Conservation (phyloP, 1,284 basidiomycete genomes). For the Athelia psychrophila region DNA sequence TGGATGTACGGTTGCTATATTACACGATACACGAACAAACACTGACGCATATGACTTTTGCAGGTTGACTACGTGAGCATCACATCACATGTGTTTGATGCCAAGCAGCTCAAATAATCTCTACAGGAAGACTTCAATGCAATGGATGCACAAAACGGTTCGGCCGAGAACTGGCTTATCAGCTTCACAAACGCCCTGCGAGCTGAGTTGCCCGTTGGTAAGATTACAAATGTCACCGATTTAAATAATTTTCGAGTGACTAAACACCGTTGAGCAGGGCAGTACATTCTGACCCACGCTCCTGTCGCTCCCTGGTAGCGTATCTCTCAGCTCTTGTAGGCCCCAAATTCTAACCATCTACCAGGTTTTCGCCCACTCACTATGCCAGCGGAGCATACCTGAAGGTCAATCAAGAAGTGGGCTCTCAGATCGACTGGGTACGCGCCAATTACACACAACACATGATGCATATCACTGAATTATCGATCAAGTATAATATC, state of each 20-base stretch:
- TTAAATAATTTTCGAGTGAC: too few species aligned
- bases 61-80: constrained; percentile 25
- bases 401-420: constrained; percentile 15
- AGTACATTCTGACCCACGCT: constrained; percentile 1
- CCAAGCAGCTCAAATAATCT: neutral
- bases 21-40: too few species aligned
- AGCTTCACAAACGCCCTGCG: constrained; percentile 22
- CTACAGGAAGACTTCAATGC: constrained; percentile 11
- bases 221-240: too few species aligned
- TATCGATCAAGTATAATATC: neutral
- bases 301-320: constrained; percentile 17
- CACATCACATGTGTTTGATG: neutral
- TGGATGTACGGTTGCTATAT: constrained; percentile 13
- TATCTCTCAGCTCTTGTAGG: constrained; percentile 10
- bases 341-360: neutral
- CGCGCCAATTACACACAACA: neutral
- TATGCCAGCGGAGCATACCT: constrained; percentile 17
- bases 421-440: constrained; percentile 7
- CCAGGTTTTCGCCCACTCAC: neutral
- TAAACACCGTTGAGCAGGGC: neutral
- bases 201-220: constrained; percentile 11
- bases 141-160: constrained; percentile 18
- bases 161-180: constrained; percentile 18
- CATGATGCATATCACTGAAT: too few species aligned
- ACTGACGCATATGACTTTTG: too few species aligned